Percentiles rank a stretch among this genome's conserved stretches.
These are phyloP conservation scores for Vitrella brassicaformis DNA, from an alignment of 73 alveolate genomes.

Conservation along the genomic window DNA sequence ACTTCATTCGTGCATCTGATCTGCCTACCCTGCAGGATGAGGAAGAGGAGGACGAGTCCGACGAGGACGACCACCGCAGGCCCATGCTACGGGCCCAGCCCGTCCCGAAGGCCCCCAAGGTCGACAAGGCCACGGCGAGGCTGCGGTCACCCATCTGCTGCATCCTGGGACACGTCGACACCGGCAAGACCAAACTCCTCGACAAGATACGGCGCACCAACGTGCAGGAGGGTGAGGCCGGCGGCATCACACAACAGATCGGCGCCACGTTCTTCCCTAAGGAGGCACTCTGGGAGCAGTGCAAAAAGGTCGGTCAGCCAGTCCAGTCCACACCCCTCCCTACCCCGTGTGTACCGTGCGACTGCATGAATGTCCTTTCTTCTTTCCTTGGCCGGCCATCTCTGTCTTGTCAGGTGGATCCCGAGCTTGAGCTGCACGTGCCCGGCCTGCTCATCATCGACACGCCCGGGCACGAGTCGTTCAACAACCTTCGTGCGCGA, in stretches of 20 bases:
- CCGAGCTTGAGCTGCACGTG: slow-evolving; percentile 30
- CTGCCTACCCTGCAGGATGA: slow-evolving; percentile 30
- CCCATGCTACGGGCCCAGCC: slow-evolving; percentile 30
- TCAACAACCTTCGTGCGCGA: slow-evolving; percentile 90
- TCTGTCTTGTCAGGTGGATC: not conserved
- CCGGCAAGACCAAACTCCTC: slow-evolving; percentile 96
- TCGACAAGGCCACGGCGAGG: slow-evolving; percentile 42
- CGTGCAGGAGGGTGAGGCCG: slow-evolving; percentile 95
- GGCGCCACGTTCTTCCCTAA: slow-evolving; percentile 99
- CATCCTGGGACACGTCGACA: slow-evolving; percentile 96
- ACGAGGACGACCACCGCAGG: slow-evolving; percentile 21
- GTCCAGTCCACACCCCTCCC: not conserved
- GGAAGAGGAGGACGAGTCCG: slow-evolving; percentile 56
- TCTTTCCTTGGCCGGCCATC: not conserved
- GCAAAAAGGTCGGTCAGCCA: slow-evolving; percentile 13
- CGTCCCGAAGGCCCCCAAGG: slow-evolving; percentile 51
- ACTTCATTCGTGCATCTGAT: too few species aligned
- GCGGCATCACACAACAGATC: slow-evolving; percentile 98
- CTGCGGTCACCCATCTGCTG: slow-evolving; percentile 77
- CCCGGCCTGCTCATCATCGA: slow-evolving; percentile 96
- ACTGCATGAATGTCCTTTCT: not conserved
- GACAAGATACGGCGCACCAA: slow-evolving; percentile 96
- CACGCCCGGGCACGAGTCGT: slow-evolving; percentile 99
- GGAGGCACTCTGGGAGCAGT: slow-evolving; percentile 18
- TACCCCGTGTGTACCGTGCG: not conserved